A percentile compares a stretch with the other conserved stretches of the same genome.
Evolutionary conservation across 106 monocot species (phyloP).

Genomic region (Platanthera guangdongensis): DNA sequence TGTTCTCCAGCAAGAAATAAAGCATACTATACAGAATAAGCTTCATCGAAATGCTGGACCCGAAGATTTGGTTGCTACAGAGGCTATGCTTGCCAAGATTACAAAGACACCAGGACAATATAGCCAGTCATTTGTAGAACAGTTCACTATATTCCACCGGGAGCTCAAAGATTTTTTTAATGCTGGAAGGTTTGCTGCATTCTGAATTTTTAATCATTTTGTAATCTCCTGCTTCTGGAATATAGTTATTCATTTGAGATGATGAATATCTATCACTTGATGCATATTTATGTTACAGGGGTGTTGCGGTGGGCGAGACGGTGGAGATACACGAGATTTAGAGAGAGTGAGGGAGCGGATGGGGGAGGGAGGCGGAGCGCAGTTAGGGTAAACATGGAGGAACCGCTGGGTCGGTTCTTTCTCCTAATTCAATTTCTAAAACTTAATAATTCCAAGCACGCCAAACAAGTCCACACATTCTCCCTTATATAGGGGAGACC

Average conservation of each 20-base stretch:
- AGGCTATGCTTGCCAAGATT: conserved; percentile 85
- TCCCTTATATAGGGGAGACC: too few relatives aligned
- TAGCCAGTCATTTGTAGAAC: conserved; percentile 73
- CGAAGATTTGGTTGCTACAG: conserved; percentile 95
- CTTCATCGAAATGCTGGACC: conserved; percentile 98
- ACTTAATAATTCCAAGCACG: too few relatives aligned
- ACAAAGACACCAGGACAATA: conserved; percentile 73
- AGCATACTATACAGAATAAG: conserved; percentile 98
- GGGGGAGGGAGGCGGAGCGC: too few relatives aligned
- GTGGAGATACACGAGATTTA: too few relatives aligned
- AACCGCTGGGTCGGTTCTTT: too few relatives aligned
- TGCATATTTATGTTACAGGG: not conserved
- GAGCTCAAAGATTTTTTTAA: conserved; percentile 99
- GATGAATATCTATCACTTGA: not conserved
- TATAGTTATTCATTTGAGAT: not conserved
- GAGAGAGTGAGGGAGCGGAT: too few relatives aligned
- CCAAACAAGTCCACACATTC: too few relatives aligned
- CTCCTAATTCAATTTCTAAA: too few relatives aligned
- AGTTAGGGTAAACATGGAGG: too few relatives aligned
- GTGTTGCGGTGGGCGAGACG: too few relatives aligned
- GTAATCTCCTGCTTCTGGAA: not conserved
- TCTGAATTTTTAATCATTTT: not conserved
- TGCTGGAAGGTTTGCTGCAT: conserved; percentile 78
- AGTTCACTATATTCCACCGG: conserved; percentile 85
- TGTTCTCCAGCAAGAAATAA: conserved; percentile 86